Conservation (phyloP, 148 eudicot genomes). For the Silene latifolia region DNA sequence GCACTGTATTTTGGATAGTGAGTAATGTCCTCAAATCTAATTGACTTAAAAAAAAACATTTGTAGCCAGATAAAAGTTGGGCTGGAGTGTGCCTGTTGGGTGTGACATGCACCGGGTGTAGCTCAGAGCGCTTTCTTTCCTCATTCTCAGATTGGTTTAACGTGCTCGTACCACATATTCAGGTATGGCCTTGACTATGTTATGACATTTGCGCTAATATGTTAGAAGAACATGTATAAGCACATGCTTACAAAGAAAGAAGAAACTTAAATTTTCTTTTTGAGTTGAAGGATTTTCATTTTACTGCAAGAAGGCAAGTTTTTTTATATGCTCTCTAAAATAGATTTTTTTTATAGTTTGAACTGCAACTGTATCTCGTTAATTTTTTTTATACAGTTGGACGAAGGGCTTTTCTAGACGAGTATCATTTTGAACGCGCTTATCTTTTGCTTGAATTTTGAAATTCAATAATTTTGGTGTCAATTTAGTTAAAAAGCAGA, state of each 20-base stretch:
- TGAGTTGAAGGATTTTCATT: not conserved
- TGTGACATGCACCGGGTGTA: slow-evolving; percentile 65
- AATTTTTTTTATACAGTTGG: not conserved
- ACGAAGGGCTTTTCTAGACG: too few relatives aligned
- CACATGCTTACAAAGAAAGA: not conserved
- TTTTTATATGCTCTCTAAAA: too few relatives aligned
- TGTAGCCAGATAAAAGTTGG: slow-evolving; percentile 97
- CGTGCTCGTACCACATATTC: slow-evolving; percentile 55
- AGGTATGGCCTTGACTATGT: slow-evolving; percentile 41
- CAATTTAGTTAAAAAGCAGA: too few relatives aligned
- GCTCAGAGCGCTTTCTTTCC: slow-evolving; percentile 62
- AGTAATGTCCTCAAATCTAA: slow-evolving; percentile 1
- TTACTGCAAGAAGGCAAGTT: not conserved
- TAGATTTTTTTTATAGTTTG: not conserved
- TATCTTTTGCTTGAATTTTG: not conserved
- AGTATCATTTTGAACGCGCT: not conserved
- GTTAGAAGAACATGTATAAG: not conserved
- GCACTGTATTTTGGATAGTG: not conserved
- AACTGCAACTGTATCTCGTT: not conserved
- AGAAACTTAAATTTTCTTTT: not conserved
- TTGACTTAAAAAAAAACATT: slow-evolving; percentile 19
- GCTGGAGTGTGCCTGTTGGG: slow-evolving; percentile 92
- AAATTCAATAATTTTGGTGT: too few relatives aligned
- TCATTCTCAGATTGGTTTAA: slow-evolving; percentile 65
- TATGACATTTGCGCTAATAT: slow-evolving; percentile 1